A percentile compares a stretch with the other conserved stretches of the same genome.
These are phyloP conservation scores for Coemansia erecta DNA, from an alignment of 192 early-diverging fungal species.

Conservation along the genomic window DNA sequence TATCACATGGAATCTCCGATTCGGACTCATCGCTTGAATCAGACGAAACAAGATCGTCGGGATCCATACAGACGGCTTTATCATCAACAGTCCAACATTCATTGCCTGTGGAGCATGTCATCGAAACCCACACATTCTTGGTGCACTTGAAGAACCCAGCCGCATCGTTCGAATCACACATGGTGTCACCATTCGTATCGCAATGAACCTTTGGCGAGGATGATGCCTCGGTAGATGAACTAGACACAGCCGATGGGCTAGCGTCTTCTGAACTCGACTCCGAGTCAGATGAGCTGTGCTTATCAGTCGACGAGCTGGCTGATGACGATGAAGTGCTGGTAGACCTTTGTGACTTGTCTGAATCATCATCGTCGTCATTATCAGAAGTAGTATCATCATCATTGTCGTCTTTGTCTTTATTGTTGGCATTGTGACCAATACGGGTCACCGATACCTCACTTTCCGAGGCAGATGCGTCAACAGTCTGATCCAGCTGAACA, in stretches of 20 bases:
- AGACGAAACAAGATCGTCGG: conserved; percentile 16
- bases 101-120: conserved; percentile 26
- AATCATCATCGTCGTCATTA: no score
- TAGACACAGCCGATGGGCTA: neutral
- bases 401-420: no score
- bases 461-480: no score
- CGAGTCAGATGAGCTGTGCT: no score
- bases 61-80: conserved; percentile 32
- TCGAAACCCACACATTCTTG: conserved; percentile 23
- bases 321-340: no score
- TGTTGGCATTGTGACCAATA: no score
- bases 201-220: conserved; percentile 8
- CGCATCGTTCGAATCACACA: conserved; percentile 24
- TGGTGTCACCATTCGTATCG: conserved; percentile 16
- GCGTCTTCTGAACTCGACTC: no score
- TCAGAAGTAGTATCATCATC: no score
- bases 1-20: conserved; percentile 17
- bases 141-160: conserved; percentile 29
- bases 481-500: no score
- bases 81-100: conserved; percentile 30
- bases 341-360: no score
- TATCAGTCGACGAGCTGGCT: no score
- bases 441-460: no score
- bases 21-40: neutral
- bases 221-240: neutral